phyloP scores from a whole-genome alignment of 2,329 filamentous ascomycete genomes.

The Herpotrichia juniperi region DNA sequence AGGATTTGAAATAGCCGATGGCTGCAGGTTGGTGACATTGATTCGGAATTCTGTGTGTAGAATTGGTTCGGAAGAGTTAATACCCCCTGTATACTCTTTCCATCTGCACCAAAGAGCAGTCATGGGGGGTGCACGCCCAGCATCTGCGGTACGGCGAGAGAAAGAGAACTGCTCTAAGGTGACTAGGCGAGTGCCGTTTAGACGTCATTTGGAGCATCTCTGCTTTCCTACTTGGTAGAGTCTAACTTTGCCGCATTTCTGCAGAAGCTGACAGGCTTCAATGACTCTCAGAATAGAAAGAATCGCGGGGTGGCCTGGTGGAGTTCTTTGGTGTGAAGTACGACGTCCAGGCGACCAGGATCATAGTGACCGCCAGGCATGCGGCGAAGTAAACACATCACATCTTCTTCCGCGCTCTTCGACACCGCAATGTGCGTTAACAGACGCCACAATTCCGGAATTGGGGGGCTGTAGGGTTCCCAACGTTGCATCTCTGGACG shows the following conservation, averaged over 20 bases:
- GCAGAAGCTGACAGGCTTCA: neutral
- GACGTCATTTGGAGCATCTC: slow-evolving; percentile 14
- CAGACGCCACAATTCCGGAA: slow-evolving; percentile 17
- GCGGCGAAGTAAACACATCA: slow-evolving; percentile 31
- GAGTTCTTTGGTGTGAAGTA: slow-evolving; percentile 22
- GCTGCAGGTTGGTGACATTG: neutral
- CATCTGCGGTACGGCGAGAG: slow-evolving; percentile 20
- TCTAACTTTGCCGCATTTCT: slow-evolving; percentile 34
- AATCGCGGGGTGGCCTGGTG: slow-evolving; percentile 20
- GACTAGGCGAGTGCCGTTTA: slow-evolving; percentile 11
- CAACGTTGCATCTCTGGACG: slow-evolving; percentile 9
- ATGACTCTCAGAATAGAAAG: slow-evolving; percentile 8
- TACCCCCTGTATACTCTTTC: slow-evolving; percentile 4
- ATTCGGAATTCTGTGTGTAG: slow-evolving; percentile 6
- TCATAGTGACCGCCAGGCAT: slow-evolving; percentile 26
- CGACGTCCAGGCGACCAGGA: slow-evolving; percentile 26
- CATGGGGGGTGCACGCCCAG: slow-evolving; percentile 11
- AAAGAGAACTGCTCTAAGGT: slow-evolving; percentile 5
- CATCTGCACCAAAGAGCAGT: slow-evolving; percentile 9
- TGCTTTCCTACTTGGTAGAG: slow-evolving; percentile 23
- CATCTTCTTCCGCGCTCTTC: slow-evolving; percentile 22
- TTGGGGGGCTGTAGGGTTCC: slow-evolving; percentile 11
- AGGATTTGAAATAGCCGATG: neutral
- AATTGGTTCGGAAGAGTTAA: slow-evolving; percentile 13
- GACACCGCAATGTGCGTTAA: slow-evolving; percentile 16